Conservation (phyloP, 257 asterid genomes). For the Catharanthus roseus region DNA sequence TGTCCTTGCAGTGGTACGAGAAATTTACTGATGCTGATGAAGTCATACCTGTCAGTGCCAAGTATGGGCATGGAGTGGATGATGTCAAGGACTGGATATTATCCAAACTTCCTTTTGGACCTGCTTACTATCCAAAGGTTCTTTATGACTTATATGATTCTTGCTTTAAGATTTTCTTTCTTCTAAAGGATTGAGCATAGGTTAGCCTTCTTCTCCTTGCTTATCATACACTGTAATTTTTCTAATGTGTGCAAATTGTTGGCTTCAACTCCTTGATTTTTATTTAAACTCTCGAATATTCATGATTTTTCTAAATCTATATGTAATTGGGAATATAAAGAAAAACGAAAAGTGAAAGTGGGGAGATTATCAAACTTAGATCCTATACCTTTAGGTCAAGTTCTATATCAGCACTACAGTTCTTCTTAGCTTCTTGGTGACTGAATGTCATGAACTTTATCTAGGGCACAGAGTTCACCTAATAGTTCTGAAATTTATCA, state of each 20-base stretch:
- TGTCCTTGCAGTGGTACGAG: slow-evolving; percentile 81
- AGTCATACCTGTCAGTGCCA: slow-evolving; percentile 98
- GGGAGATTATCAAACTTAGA: not conserved
- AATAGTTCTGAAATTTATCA: not conserved
- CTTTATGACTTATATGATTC: not conserved
- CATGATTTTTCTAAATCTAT: not conserved
- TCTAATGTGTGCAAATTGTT: not conserved
- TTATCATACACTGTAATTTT: not conserved
- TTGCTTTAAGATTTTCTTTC: not conserved
- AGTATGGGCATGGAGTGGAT: slow-evolving; percentile 92
- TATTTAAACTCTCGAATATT: no score
- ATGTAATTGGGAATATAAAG: not conserved
- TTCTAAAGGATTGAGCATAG: not conserved
- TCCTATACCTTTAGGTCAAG: not conserved
- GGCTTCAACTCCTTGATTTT: not conserved
- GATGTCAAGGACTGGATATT: slow-evolving; percentile 95
- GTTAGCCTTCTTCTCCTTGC: not conserved
- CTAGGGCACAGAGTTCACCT: not conserved
- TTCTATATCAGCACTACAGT: not conserved
- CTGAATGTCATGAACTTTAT: not conserved
- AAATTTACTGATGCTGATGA: slow-evolving; percentile 83
- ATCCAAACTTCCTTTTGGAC: slow-evolving; percentile 82
- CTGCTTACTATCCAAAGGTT: slow-evolving; percentile 95
- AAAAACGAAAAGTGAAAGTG: not conserved
- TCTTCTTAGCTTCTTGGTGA: not conserved